These are phyloP conservation scores for Vachellia pachyceras DNA, from an alignment of 306 rosid species.

Conservation along the genomic window DNA sequence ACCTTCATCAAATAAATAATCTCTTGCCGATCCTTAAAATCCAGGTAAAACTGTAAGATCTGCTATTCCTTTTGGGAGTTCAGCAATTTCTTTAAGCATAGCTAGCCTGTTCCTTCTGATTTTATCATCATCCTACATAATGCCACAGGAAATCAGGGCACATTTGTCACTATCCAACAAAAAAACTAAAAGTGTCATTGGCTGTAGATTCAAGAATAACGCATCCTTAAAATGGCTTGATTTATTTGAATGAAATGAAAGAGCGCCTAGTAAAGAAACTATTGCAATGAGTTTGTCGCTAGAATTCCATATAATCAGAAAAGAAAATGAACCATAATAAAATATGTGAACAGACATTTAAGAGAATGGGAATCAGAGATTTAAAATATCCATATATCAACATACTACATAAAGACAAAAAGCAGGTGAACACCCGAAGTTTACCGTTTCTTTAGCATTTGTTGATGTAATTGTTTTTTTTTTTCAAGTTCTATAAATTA, in stretches of 20 bases:
- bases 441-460: not conserved
- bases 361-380: not conserved
- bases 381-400: not conserved
- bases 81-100: conserved; percentile 79
- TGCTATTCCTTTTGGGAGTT: conserved; percentile 87
- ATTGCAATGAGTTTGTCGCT: not conserved
- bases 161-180: not conserved
- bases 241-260: not conserved
- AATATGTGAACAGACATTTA: not conserved
- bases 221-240: not conserved
- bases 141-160: conserved; percentile 29
- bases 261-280: not conserved
- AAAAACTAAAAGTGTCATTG: not conserved
- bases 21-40: conserved; percentile 50
- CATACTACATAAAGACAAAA: not conserved
- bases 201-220: not conserved
- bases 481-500: not conserved
- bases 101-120: conserved; percentile 80
- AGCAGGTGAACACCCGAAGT: not conserved
- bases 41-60: conserved; percentile 86
- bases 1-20: conserved; percentile 34
- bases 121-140: conserved; percentile 70
- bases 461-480: not conserved
- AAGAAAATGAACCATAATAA: not conserved
- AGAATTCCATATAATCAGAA: not conserved